Evolutionary conservation across 2,329 filamentous ascomycete species (phyloP).

Genomic region (Biscogniauxia marginata): DNA sequence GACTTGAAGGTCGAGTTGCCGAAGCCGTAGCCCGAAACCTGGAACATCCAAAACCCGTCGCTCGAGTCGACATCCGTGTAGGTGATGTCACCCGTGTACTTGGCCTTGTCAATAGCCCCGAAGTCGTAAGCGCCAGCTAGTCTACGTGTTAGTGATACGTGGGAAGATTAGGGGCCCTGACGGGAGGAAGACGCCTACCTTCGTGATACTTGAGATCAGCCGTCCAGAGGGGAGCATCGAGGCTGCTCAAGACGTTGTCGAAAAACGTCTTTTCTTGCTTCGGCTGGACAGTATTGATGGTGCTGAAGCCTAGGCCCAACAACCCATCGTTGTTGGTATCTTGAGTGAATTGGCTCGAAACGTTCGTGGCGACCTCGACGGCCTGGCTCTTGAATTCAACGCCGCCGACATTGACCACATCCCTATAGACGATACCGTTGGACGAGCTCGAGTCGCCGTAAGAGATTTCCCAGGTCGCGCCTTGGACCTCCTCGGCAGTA

Average conservation of each 20-base stretch:
- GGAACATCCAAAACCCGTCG: slow-evolving; percentile 37
- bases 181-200: slow-evolving; percentile 9
- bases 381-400: slow-evolving; percentile 29
- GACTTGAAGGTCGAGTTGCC: slow-evolving; percentile 25
- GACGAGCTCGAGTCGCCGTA: slow-evolving; percentile 35
- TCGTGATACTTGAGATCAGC: slow-evolving; percentile 34
- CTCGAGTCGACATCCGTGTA: slow-evolving; percentile 33
- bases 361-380: slow-evolving; percentile 33
- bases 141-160: slow-evolving; percentile 9
- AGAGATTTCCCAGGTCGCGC: slow-evolving; percentile 30
- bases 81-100: slow-evolving; percentile 32
- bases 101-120: slow-evolving; percentile 33
- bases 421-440: slow-evolving; percentile 35
- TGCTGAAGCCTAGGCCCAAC: slow-evolving; percentile 36
- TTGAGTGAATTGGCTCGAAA: slow-evolving; percentile 30
- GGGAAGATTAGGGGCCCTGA: neutral
- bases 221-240: slow-evolving; percentile 31
- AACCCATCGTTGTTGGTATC: slow-evolving; percentile 34
- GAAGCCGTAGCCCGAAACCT: slow-evolving; percentile 25
- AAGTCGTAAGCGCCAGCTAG: slow-evolving; percentile 37
- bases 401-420: slow-evolving; percentile 31
- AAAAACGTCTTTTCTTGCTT: slow-evolving; percentile 33
- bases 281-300: slow-evolving; percentile 33
- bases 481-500: slow-evolving; percentile 25
- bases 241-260: slow-evolving; percentile 29